These are phyloP conservation scores for Yamadazyma laniorum DNA, from an alignment of 805 yeast genomes.

Conservation along the genomic window DNA sequence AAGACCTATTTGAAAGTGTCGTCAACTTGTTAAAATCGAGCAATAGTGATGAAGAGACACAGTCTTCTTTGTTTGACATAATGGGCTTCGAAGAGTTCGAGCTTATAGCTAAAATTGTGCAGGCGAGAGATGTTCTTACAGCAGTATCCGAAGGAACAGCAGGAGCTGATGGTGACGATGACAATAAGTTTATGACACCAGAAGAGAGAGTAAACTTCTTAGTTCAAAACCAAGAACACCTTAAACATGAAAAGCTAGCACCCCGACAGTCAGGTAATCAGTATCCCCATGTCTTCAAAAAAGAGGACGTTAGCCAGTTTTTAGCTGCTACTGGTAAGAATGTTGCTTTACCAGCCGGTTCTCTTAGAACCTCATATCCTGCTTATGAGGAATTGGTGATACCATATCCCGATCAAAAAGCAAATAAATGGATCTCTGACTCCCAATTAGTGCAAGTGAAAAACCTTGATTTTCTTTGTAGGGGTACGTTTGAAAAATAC, in stretches of 20 bases:
- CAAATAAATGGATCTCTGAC: constrained; percentile 41
- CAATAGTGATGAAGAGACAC: constrained; percentile 54
- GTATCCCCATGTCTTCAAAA: constrained; percentile 86
- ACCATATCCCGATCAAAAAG: constrained; percentile 63
- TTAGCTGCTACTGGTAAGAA: constrained; percentile 74
- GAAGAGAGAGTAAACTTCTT: constrained; percentile 56
- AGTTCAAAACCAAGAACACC: constrained; percentile 45
- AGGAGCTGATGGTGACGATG: constrained; percentile 9
- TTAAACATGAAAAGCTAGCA: constrained; percentile 48
- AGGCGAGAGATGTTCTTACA: constrained; percentile 32
- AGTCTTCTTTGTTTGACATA: constrained; percentile 71
- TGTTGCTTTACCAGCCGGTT: constrained; percentile 76
- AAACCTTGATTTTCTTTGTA: constrained; percentile 75
- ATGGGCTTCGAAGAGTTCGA: constrained; percentile 87
- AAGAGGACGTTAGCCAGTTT: constrained; percentile 66
- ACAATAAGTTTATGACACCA: constrained; percentile 42
- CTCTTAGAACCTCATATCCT: constrained; percentile 60
- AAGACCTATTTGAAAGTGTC: constrained; percentile 20
- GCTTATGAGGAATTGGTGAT: constrained; percentile 78
- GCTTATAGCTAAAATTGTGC: constrained; percentile 62
- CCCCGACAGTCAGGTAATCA: constrained; percentile 46
- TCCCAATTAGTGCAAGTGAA: constrained; percentile 53
- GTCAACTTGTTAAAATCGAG: constrained; percentile 7
- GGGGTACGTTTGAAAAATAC: constrained; percentile 80
- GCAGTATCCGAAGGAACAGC: background rate